A percentile compares a stretch with the other conserved stretches of the same genome.
Evolutionary conservation across 2,329 filamentous ascomycete genomes (phyloP).

Genomic region (Diaporthe caulivora): DNA sequence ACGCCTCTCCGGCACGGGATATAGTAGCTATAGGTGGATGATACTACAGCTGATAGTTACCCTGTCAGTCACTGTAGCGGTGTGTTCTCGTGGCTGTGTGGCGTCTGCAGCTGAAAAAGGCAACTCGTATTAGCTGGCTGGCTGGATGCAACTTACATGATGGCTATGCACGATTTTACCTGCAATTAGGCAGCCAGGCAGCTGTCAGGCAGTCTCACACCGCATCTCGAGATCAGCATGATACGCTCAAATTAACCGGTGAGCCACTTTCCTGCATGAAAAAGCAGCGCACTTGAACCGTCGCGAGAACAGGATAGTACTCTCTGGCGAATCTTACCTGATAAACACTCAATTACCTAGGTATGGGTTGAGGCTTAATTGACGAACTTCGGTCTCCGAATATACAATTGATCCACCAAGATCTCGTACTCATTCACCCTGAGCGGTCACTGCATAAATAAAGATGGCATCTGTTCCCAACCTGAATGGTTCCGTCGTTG

Average conservation of each 20-base stretch:
- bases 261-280: not conserved
- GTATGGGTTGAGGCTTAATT: no score
- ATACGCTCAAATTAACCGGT: not conserved
- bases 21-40: not conserved
- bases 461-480: not conserved
- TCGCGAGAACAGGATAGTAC: not conserved
- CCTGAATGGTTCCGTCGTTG: not conserved
- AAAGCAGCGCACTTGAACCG: not conserved
- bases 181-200: not conserved
- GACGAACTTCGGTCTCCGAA: no score
- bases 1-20: not conserved
- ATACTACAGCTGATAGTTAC: not conserved
- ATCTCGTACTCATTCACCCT: not conserved
- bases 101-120: not conserved
- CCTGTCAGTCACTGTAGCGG: not conserved
- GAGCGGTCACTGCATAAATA: not conserved
- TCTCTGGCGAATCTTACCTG: no score
- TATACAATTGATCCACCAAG: no score
- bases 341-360: no score
- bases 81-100: not conserved
- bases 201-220: not conserved
- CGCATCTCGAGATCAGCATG: not conserved
- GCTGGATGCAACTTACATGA: not conserved
- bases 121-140: no score
- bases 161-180: no score